These are phyloP conservation scores for Glonium stellatum DNA, from an alignment of 495 filamentous ascomycete species.

Conservation along the genomic window DNA sequence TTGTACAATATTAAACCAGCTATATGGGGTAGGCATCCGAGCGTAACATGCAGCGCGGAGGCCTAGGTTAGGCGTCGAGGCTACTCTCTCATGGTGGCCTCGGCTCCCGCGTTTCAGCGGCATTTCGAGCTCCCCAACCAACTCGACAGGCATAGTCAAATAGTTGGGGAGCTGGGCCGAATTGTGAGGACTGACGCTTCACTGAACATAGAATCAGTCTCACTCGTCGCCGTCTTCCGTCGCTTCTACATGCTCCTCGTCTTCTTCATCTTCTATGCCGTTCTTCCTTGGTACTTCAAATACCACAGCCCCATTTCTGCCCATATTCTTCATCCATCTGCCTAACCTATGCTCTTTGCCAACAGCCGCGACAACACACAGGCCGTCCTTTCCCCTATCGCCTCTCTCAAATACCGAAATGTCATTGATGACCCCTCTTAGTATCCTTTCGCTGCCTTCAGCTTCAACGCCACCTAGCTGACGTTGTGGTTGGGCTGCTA, in stretches of 20 bases:
- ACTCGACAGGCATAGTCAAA: too few relatives aligned
- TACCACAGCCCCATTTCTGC: slow-evolving; percentile 1
- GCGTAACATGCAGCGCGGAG: too few relatives aligned
- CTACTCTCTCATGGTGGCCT: too few relatives aligned
- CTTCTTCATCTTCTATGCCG: background rate
- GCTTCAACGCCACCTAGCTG: background rate
- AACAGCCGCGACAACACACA: slow-evolving; percentile 74
- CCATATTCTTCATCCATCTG: slow-evolving; percentile 46
- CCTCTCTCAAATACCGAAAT: slow-evolving; percentile 76
- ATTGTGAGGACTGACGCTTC: too few relatives aligned
- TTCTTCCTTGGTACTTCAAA: slow-evolving; percentile 1
- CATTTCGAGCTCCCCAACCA: too few relatives aligned
- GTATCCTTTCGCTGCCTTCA: slow-evolving; percentile 25
- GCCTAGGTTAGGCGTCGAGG: too few relatives aligned
- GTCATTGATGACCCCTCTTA: slow-evolving; percentile 77
- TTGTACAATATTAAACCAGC: too few relatives aligned
- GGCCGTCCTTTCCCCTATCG: slow-evolving; percentile 59
- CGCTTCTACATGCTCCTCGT: too few relatives aligned
- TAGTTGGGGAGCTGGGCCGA: too few relatives aligned
- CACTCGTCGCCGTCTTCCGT: background rate
- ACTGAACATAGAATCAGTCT: background rate
- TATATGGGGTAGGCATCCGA: too few relatives aligned
- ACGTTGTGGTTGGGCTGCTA: background rate
- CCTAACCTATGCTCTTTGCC: slow-evolving; percentile 82
- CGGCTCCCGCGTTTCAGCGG: too few relatives aligned